Conservation (phyloP, 306 rosid species). For the Quercus cerris region DNA sequence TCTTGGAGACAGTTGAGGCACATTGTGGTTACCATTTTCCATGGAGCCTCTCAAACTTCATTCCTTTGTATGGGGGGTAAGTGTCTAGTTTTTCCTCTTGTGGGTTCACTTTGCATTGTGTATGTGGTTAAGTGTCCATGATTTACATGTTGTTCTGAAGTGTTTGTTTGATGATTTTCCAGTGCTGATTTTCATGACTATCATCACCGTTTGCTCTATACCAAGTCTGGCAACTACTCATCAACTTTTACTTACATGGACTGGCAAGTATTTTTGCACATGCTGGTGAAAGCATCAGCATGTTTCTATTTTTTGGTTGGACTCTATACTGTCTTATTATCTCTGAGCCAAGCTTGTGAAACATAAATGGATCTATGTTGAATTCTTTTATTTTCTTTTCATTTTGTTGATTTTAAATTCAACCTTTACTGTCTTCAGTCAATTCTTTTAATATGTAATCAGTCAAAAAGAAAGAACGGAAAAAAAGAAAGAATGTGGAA, state of each 20-base stretch:
- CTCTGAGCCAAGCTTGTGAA: neutral
- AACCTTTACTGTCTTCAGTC: neutral
- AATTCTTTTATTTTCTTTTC: neutral
- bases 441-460: neutral
- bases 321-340: neutral
- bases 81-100: slow-evolving; percentile 24
- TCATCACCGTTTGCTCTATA: slow-evolving; percentile 91
- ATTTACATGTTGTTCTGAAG: slow-evolving; percentile 24
- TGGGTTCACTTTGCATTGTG: slow-evolving; percentile 4
- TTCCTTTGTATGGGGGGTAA: slow-evolving; percentile 94
- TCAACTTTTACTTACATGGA: slow-evolving; percentile 96
- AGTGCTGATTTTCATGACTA: slow-evolving; percentile 98
- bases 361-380: neutral
- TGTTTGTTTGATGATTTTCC: slow-evolving; percentile 21
- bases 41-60: slow-evolving; percentile 85
- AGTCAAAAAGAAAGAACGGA: neutral
- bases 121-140: neutral
- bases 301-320: neutral
- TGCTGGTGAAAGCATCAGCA: slow-evolving; percentile 9
- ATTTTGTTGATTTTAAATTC: neutral
- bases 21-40: slow-evolving; percentile 97
- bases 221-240: slow-evolving; percentile 97
- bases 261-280: slow-evolving; percentile 40
- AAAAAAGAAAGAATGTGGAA: neutral
- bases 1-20: slow-evolving; percentile 95